Percentiles rank a stretch among this genome's conserved stretches.
Evolutionary conservation across 179 eudicot genomes (phyloP).

Genomic region (Patellifolia procumbens): DNA sequence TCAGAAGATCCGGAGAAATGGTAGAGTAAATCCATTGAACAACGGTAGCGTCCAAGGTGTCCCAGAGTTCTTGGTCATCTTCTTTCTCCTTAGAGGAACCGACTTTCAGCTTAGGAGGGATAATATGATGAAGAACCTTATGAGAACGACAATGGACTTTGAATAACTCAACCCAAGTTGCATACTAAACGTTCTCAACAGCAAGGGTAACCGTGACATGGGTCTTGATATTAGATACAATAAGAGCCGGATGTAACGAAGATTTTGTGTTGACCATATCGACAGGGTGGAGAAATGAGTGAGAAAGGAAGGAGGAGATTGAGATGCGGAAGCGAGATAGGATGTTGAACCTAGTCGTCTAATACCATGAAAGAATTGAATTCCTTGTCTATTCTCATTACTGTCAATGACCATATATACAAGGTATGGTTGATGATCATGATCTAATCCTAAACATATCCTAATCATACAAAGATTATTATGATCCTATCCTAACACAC

Average conservation of each 20-base stretch:
- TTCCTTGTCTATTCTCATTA: too few species aligned
- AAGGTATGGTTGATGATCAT: too few species aligned
- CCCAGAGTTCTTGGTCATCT: neutral
- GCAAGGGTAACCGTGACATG: neutral
- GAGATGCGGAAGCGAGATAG: neutral
- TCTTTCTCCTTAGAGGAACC: neutral
- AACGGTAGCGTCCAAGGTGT: neutral
- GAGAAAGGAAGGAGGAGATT: neutral
- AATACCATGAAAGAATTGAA: neutral
- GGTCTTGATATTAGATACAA: neutral
- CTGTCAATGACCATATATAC: too few species aligned
- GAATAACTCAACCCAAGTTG: neutral
- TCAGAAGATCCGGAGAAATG: neutral
- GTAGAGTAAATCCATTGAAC: neutral
- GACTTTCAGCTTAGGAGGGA: neutral
- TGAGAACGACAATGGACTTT: neutral
- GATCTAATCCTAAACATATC: too few species aligned
- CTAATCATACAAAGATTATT: too few species aligned
- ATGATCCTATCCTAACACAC: too few species aligned
- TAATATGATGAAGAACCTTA: neutral
- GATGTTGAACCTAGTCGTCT: too few species aligned
- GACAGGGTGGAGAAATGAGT: neutral
- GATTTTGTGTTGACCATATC: neutral
- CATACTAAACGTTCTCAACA: neutral
- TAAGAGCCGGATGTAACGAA: neutral